Percentiles rank a stretch among this genome's conserved stretches.
phyloP scores from a whole-genome alignment of 805 yeast species.

The Saturnispora quitensis region DNA sequence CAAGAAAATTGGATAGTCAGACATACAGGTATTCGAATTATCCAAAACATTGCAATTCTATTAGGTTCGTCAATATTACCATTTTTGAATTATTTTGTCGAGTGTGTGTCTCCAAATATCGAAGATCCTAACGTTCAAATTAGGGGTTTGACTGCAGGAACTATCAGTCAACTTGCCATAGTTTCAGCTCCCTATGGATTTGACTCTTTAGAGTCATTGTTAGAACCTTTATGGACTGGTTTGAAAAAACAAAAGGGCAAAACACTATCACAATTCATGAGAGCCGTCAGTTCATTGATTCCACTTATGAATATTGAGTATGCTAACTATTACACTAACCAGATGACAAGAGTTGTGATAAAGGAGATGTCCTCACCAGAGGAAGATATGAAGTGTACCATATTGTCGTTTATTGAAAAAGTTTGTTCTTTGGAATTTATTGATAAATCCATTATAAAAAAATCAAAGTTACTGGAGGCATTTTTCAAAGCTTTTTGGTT shows the following conservation, averaged over 20 bases:
- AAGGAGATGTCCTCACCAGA: slow-evolving; percentile 77
- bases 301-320: slow-evolving; percentile 85
- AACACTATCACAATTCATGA: slow-evolving; percentile 63
- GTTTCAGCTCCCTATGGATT: slow-evolving; percentile 82
- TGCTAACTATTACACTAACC: slow-evolving; percentile 67
- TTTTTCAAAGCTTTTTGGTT: slow-evolving; percentile 75
- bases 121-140: slow-evolving; percentile 62
- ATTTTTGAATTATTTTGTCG: slow-evolving; percentile 54
- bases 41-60: slow-evolving; percentile 65
- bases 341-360: slow-evolving; percentile 54
- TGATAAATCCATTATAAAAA: slow-evolving; percentile 38
- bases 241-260: slow-evolving; percentile 69
- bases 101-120: slow-evolving; percentile 48
- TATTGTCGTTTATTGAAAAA: slow-evolving; percentile 57
- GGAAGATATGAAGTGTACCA: slow-evolving; percentile 75
- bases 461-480: slow-evolving; percentile 42
- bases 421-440: slow-evolving; percentile 57
- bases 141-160: slow-evolving; percentile 59
- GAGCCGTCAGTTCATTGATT: slow-evolving; percentile 68
- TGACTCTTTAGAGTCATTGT: slow-evolving; percentile 66
- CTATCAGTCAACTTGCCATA: slow-evolving; percentile 70
- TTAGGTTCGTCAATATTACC: slow-evolving; percentile 73
- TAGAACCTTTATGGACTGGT: slow-evolving; percentile 79
- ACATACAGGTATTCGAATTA: slow-evolving; percentile 68
- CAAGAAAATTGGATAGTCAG: slow-evolving; percentile 68